These are phyloP conservation scores for Boletellus sp. DNA, from an alignment of 768 basidiomycete genomes.

Conservation along the genomic window DNA sequence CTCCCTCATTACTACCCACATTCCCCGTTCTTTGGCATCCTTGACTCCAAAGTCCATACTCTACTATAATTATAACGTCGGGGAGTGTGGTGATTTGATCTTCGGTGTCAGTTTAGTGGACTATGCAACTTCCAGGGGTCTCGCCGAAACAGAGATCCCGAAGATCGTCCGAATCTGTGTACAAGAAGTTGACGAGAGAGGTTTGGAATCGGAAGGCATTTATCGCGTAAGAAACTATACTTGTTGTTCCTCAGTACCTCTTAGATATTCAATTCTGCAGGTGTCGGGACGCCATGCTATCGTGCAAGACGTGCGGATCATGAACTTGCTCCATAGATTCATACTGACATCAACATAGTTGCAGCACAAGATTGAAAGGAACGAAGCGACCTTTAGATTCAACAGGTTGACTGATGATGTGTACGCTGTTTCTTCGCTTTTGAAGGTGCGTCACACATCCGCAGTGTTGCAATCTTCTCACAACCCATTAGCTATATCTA, in stretches of 20 bases:
- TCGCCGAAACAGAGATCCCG: conserved; percentile 71
- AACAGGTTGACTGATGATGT: conserved; percentile 70
- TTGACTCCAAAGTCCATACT: conserved; percentile 68
- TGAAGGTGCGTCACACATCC: conserved; percentile 55
- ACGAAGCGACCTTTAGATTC: conserved; percentile 75
- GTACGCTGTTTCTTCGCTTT: conserved; percentile 75
- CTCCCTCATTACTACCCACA: conserved; percentile 48
- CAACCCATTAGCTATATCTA: conserved; percentile 56
- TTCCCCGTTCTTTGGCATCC: conserved; percentile 59
- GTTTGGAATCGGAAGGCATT: conserved; percentile 75
- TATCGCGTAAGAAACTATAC: conserved; percentile 53
- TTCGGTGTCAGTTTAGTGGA: conserved; percentile 88
- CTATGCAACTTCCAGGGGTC: conserved; percentile 77
- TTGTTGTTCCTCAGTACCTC: background rate
- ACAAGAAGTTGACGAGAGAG: conserved; percentile 76
- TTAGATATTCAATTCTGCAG: conserved; percentile 34
- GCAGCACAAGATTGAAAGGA: conserved; percentile 82
- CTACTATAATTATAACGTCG: conserved; percentile 77
- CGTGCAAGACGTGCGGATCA: conserved; percentile 66
- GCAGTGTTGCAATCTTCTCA: conserved; percentile 1
- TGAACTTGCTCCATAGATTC: background rate
- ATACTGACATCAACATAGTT: conserved; percentile 43
- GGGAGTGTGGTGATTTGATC: conserved; percentile 82
- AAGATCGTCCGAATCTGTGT: conserved; percentile 80
- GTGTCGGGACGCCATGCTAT: conserved; percentile 82